phyloP scores from a whole-genome alignment of 495 filamentous ascomycete species.

The Penicillium lividum region DNA sequence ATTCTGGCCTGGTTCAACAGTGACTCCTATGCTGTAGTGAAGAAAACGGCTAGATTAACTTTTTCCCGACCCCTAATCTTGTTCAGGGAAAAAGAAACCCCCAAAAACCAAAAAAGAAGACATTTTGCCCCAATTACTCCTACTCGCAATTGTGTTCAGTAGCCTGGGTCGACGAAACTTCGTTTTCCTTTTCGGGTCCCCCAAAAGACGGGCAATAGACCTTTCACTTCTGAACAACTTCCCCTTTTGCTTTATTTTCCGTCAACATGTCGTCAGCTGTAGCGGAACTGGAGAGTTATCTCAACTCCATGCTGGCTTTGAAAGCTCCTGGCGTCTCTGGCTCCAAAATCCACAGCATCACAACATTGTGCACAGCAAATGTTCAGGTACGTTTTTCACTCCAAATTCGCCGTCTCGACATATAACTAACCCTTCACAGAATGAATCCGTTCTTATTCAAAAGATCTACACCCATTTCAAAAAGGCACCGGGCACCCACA shows the following conservation, averaged over 20 bases:
- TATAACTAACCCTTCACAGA: slow-evolving; percentile 51
- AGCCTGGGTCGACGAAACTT: slow-evolving; percentile 7
- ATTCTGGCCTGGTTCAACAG: slow-evolving; percentile 21
- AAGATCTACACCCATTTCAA: slow-evolving; percentile 98
- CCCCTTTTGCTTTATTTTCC: slow-evolving; percentile 18
- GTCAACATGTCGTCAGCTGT: slow-evolving; percentile 71
- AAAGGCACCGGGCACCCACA: slow-evolving; percentile 91
- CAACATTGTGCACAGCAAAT: slow-evolving; percentile 79
- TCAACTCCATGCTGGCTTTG: slow-evolving; percentile 86
- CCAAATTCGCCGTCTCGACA: not conserved
- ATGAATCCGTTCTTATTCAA: slow-evolving; percentile 91
- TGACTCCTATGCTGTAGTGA: slow-evolving; percentile 48
- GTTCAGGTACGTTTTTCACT: slow-evolving; percentile 74
- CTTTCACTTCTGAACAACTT: slow-evolving; percentile 12
- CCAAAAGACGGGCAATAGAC: slow-evolving; percentile 1
- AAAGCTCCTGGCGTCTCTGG: slow-evolving; percentile 94
- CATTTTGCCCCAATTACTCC: slow-evolving; percentile 3
- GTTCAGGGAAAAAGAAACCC: not conserved
- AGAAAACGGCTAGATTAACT: slow-evolving; percentile 26
- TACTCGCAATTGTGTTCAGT: slow-evolving; percentile 8
- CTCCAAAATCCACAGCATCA: slow-evolving; percentile 84
- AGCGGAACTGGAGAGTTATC: slow-evolving; percentile 84
- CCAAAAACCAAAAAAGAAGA: not conserved
- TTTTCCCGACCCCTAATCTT: not conserved
- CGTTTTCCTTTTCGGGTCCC: slow-evolving; percentile 1